phyloP scores from a whole-genome alignment of 441 rosid species.

The Brassica hybrid region DNA sequence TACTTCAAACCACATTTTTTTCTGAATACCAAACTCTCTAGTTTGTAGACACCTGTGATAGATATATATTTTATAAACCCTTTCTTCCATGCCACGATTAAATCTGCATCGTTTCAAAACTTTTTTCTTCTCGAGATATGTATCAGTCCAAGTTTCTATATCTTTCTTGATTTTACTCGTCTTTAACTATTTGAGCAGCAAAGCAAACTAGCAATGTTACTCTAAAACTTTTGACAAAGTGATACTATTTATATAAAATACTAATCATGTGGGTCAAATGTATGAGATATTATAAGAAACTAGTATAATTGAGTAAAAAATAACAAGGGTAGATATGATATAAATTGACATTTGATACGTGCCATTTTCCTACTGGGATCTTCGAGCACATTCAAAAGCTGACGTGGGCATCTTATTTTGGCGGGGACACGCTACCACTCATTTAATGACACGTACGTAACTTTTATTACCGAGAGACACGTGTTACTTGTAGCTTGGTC shows the following conservation, averaged over 20 bases:
- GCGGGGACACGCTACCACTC: conserved; percentile 32
- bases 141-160: background rate
- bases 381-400: conserved; percentile 30
- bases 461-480: background rate
- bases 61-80: background rate
- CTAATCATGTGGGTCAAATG: background rate
- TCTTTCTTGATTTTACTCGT: background rate
- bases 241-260: background rate
- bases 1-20: background rate
- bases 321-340: background rate
- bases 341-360: conserved; percentile 19
- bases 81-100: background rate
- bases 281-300: background rate
- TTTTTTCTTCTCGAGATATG: background rate
- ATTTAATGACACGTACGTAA: conserved; percentile 14
- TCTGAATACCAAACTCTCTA: background rate
- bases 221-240: background rate
- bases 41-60: background rate
- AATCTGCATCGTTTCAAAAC: background rate
- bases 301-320: background rate
- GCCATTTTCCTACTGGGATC: conserved; percentile 18
- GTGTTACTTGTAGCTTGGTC: conserved; percentile 20
- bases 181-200: background rate
- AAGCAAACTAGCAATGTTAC: conserved; percentile 8
- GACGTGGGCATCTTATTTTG: conserved; percentile 21